Evolutionary conservation across 345 rosid genomes (phyloP), one percentile per base, ranked within the genome.

Genomic region (Syzygium aqueum): DNA sequence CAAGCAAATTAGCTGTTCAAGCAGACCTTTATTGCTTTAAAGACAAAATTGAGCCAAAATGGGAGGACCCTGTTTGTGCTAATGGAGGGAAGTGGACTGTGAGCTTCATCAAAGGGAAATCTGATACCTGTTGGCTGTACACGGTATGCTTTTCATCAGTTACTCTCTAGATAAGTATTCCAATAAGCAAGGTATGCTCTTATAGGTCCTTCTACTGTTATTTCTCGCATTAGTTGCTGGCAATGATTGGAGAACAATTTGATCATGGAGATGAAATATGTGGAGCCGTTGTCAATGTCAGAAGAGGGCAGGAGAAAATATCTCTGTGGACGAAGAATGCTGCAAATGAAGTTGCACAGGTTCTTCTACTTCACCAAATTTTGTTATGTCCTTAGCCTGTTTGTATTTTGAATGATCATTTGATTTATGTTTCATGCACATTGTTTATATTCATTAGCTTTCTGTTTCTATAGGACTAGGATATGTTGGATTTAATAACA

Each of bases 31-130:
- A 96, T 89, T 97, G 99, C 91, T 97, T 97, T 97, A 97, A 97
- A 61, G 8, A 94, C 89, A 93, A 94, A 17, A 95, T 96, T 28
- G 96, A 97, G 87, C 99, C 99, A 25, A 97, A 96, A 85, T 96
- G 99, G 99, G 99, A 97, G 92, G 99, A 96, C 88, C 99, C 99
- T 67, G 92, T 96, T 43, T 97, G 99, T 90, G 95, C 97, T 40
- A 94, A 96, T 52, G 99, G 99, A 80, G 99, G 99, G 82, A 97
- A 93, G 90, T 97, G 99, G 99, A 95, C 97, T 59, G 89, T 95
- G 87, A 90, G 86, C 53, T 90, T 90, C 84, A 7, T 23, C 1
- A 93, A 83, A 89, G 95, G 89, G 53, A 95, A 95, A 89, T 94
- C 97, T 63, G 99, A 97, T 89, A 92, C 91, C 14, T 61, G 30